Conservation (phyloP, 2,329 filamentous ascomycete species). For the Rhytidhysteron rufulum region DNA sequence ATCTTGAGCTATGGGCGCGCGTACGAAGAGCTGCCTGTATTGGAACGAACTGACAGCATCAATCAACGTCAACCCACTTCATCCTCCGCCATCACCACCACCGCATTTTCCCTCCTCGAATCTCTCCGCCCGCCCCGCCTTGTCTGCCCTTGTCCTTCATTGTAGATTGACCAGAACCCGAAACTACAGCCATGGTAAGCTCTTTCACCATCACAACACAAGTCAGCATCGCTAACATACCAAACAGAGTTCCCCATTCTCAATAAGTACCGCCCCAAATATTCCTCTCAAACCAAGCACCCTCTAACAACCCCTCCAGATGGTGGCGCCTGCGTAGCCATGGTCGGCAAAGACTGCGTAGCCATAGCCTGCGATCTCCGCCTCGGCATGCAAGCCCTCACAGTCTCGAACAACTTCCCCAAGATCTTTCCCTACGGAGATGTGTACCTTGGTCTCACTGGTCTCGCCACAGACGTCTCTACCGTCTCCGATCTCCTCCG, state of each 20-base stretch:
- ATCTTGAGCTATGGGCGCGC: background rate
- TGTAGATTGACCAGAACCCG: background rate
- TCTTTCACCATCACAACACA: slow-evolving; percentile 7
- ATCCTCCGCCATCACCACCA: slow-evolving; percentile 5
- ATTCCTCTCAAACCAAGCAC: slow-evolving; percentile 7
- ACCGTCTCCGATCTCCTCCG: slow-evolving; percentile 97
- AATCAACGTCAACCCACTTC: slow-evolving; percentile 13
- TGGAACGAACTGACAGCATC: slow-evolving; percentile 19
- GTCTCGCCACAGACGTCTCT: slow-evolving; percentile 90
- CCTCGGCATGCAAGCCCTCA: slow-evolving; percentile 92
- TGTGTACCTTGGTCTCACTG: slow-evolving; percentile 92
- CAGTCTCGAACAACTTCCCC: slow-evolving; percentile 99
- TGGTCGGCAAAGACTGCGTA: slow-evolving; percentile 99
- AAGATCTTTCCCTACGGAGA: slow-evolving; percentile 98
- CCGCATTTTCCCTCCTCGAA: slow-evolving; percentile 3
- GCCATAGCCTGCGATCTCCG: slow-evolving; percentile 99
- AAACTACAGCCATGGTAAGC: slow-evolving; percentile 36
- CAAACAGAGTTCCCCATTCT: slow-evolving; percentile 81
- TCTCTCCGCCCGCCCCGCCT: slow-evolving; percentile 1
- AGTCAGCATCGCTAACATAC: slow-evolving; percentile 29
- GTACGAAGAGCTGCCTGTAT: slow-evolving; percentile 10
- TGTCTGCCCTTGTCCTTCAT: slow-evolving; percentile 1
- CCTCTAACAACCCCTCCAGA: slow-evolving; percentile 42
- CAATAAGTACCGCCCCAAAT: slow-evolving; percentile 69
- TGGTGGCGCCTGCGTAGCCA: slow-evolving; percentile 94